These are phyloP conservation scores for Tricholoma flavovirens DNA, from an alignment of 768 basidiomycete species.

Conservation along the genomic window DNA sequence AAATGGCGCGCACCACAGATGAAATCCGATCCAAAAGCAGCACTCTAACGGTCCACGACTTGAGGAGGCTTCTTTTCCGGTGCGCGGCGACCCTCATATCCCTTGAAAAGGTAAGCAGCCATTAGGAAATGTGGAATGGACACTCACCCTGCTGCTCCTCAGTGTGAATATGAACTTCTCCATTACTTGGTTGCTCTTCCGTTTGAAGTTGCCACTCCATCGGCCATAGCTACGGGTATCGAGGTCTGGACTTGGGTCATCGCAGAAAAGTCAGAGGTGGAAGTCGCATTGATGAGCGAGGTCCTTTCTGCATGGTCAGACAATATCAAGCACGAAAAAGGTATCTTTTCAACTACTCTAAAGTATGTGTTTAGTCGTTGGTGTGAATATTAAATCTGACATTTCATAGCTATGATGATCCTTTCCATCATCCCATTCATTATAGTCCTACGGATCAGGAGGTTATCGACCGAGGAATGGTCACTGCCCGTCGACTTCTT, in stretches of 20 bases:
- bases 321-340: slow-evolving; percentile 70
- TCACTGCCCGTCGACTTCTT: slow-evolving; percentile 68
- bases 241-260: slow-evolving; percentile 98
- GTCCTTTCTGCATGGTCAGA: slow-evolving; percentile 83
- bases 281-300: slow-evolving; percentile 81
- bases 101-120: slow-evolving; percentile 44
- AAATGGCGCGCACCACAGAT: slow-evolving; percentile 59
- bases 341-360: slow-evolving; percentile 74
- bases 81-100: slow-evolving; percentile 80
- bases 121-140: neutral
- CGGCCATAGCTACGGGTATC: slow-evolving; percentile 79
- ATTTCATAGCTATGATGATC: slow-evolving; percentile 71
- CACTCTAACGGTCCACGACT: slow-evolving; percentile 71
- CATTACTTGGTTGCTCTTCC: slow-evolving; percentile 86
- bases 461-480: slow-evolving; percentile 65
- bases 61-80: slow-evolving; percentile 81
- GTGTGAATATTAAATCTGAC: neutral
- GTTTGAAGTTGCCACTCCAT: slow-evolving; percentile 83
- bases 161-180: slow-evolving; percentile 84
- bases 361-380: slow-evolving; percentile 53
- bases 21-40: slow-evolving; percentile 70
- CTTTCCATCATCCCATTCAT: slow-evolving; percentile 78
- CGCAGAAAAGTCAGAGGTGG: slow-evolving; percentile 74
- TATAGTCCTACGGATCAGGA: slow-evolving; percentile 91
- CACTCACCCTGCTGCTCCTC: neutral